Conservation (phyloP, 768 basidiomycete genomes). For the Lactarius evosmus region DNA sequence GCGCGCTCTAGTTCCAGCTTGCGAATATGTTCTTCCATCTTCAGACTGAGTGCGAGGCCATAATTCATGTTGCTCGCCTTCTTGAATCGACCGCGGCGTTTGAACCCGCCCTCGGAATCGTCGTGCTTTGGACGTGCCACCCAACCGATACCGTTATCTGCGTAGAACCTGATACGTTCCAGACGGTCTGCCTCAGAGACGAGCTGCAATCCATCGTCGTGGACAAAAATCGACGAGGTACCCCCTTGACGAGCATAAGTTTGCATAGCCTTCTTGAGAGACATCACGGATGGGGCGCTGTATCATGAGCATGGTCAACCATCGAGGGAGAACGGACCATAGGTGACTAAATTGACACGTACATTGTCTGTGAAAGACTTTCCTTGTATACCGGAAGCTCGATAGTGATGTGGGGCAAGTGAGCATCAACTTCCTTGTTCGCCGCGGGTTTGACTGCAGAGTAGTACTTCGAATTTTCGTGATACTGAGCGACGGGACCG, state of each 20-base stretch:
- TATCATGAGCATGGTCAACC: slow-evolving; percentile 8
- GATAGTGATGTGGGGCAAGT: slow-evolving; percentile 71
- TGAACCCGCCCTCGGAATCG: slow-evolving; percentile 58
- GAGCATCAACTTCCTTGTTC: slow-evolving; percentile 59
- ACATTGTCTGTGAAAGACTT: slow-evolving; percentile 79
- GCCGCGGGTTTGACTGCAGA: slow-evolving; percentile 62
- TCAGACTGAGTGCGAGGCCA: slow-evolving; percentile 63
- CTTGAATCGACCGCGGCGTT: slow-evolving; percentile 87
- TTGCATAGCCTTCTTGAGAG: slow-evolving; percentile 81
- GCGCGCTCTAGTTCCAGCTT: slow-evolving; percentile 44
- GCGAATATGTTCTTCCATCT: slow-evolving; percentile 50
- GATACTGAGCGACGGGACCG: slow-evolving; percentile 82
- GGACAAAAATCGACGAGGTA: slow-evolving; percentile 72
- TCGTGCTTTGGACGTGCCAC: slow-evolving; percentile 77
- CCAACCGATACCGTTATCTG: slow-evolving; percentile 76
- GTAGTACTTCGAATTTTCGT: slow-evolving; percentile 82
- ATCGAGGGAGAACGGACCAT: background rate
- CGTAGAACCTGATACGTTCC: slow-evolving; percentile 70
- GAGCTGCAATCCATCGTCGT: slow-evolving; percentile 80
- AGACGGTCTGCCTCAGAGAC: slow-evolving; percentile 59
- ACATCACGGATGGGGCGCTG: slow-evolving; percentile 72
- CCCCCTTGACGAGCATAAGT: slow-evolving; percentile 92
- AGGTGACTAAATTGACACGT: slow-evolving; percentile 35
- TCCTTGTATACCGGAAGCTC: slow-evolving; percentile 91
- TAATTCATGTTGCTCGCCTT: slow-evolving; percentile 94